Base-by-base conservation (phyloP, 108 stramenopile genomes). In the Conticribra guillardii region DNA sequence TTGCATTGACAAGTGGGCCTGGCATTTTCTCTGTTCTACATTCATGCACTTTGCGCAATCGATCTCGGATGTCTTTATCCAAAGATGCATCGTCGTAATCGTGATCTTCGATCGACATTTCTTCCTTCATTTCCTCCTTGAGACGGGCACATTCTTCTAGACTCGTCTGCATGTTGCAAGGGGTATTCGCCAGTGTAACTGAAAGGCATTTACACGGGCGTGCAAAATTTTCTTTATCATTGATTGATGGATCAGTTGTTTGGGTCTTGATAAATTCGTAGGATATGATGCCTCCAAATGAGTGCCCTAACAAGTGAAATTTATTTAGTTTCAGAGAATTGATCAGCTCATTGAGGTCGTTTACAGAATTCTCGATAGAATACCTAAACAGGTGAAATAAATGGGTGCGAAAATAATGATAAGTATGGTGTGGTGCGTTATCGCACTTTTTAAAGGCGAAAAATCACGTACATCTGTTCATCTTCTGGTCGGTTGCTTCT, bases 291-390 rank as follows among this genome's bases (percentile, higher is more conserved):
- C 80, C 80, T 4, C 80, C 80, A 49, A 76, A 76, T 0, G 75
- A 76, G 44, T 81, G 80, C 2, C 80, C 80, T 1, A 76, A 54
- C 5, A 81, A 37, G 47, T 81, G 80, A 61, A 72, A 76, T 34
- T 54, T 64, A 28, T 61, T 34, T 9, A 81, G 44, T 15, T 53
- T 26, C 23, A 81, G 65, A 32, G 23, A 22, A n/a, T 26, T 29
- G 19, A 81, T 71, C 18, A 81, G 31, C 32, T 61, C 48, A 28
- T 66, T 50, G 0, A 81, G 58, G 52, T 81, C 80, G 28, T 64
- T 14, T 16, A 71, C 80, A 17, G 71, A 37, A 32, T 76, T 32
- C 16, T 71, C 56, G 19, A 81, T 76, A 31, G 70, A 72, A 33
- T 81, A 76, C 57, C 79, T 79, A 51, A 44, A 31, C 37, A 24